A percentile compares a stretch with the other conserved stretches of the same genome.
Evolutionary conservation across 1,284 basidiomycete species (phyloP).

Genomic region (Afroboletus lepidellus): DNA sequence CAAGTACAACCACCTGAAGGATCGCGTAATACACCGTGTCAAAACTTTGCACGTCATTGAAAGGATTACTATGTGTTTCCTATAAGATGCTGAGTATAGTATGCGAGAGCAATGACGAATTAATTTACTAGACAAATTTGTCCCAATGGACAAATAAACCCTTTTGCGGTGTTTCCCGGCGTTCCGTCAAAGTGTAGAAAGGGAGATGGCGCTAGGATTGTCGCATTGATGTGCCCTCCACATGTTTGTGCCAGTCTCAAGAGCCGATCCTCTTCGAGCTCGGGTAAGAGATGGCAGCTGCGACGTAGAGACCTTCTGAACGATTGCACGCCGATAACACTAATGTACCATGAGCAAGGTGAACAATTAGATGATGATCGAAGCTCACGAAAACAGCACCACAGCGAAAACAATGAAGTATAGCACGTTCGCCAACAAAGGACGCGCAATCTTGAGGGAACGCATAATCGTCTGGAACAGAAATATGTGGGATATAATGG

Average conservation of each 20-base stretch:
- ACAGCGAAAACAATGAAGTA: constrained; percentile 93
- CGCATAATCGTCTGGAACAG: constrained; percentile 81
- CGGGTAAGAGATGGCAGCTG: constrained; percentile 54
- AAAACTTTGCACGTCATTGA: constrained; percentile 74
- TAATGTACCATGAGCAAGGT: constrained; percentile 31
- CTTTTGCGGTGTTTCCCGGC: constrained; percentile 45
- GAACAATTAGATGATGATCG: background rate
- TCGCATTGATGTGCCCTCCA: constrained; percentile 74
- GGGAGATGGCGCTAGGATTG: constrained; percentile 44
- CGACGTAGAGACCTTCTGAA: constrained; percentile 84
- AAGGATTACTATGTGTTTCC: constrained; percentile 73
- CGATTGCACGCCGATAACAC: constrained; percentile 87
- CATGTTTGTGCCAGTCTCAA: constrained; percentile 61
- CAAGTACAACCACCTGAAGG: constrained; percentile 85
- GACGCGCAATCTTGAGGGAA: constrained; percentile 88
- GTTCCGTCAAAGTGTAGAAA: constrained; percentile 47
- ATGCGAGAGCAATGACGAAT: background rate
- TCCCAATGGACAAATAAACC: constrained; percentile 82
- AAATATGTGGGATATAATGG: constrained; percentile 3
- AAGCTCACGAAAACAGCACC: constrained; percentile 77
- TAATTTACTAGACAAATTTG: constrained; percentile 69
- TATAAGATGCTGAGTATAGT: constrained; percentile 25
- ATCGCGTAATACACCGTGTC: constrained; percentile 86
- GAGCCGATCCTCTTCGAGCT: constrained; percentile 46
- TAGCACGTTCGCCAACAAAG: constrained; percentile 84